These are phyloP conservation scores for Lasiosphaeria ovina DNA, from an alignment of 495 filamentous ascomycete genomes.

Conservation along the genomic window DNA sequence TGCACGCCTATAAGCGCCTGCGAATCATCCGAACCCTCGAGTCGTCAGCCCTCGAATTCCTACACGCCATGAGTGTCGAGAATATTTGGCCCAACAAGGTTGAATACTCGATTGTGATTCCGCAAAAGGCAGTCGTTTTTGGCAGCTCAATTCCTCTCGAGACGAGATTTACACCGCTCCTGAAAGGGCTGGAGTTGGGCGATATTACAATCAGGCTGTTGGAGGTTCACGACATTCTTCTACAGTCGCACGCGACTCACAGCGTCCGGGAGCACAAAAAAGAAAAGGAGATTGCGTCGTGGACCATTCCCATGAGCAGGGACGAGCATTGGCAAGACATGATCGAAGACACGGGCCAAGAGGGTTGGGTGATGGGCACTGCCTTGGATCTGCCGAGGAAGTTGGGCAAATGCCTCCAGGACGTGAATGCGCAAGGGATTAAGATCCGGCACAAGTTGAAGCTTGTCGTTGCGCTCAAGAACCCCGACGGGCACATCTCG, in stretches of 20 bases:
- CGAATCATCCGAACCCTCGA: constrained; percentile 86
- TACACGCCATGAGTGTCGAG: constrained; percentile 88
- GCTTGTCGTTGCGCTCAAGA: constrained; percentile 81
- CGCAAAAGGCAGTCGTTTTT: constrained; percentile 87
- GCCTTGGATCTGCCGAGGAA: constrained; percentile 72
- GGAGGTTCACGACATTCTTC: constrained; percentile 71
- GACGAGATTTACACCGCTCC: constrained; percentile 75
- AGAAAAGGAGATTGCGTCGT: constrained; percentile 59
- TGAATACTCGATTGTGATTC: constrained; percentile 84
- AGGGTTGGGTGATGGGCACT: constrained; percentile 72
- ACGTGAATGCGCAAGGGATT: constrained; percentile 78
- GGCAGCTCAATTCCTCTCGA: constrained; percentile 77
- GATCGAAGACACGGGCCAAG: constrained; percentile 66
- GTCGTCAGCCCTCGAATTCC: constrained; percentile 74
- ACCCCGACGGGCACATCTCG: constrained; percentile 90
- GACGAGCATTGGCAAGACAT: constrained; percentile 63
- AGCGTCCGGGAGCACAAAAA: constrained; percentile 57
- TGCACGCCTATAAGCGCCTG: constrained; percentile 73
- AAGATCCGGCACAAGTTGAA: constrained; percentile 84
- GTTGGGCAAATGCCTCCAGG: constrained; percentile 77
- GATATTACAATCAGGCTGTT: constrained; percentile 70
- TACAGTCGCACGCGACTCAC: constrained; percentile 48
- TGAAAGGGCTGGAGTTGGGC: constrained; percentile 83
- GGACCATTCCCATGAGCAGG: constrained; percentile 58
- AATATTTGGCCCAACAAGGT: constrained; percentile 96